Base-by-base conservation (phyloP, 2,329 filamentous ascomycete species). In the Fusarium euwallaceae region DNA sequence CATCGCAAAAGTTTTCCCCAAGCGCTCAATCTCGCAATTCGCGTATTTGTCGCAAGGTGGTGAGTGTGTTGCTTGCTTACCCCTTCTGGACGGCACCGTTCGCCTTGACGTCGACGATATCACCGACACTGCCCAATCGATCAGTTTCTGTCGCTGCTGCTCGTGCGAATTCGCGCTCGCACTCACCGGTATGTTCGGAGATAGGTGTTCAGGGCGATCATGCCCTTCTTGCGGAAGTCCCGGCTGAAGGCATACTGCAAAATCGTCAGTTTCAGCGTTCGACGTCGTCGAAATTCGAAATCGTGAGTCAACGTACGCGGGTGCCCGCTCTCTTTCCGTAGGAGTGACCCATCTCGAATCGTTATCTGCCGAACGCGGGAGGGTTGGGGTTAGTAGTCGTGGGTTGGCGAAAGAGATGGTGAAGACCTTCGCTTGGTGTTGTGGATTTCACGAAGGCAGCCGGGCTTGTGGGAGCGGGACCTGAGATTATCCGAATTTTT, bases 71-170 rank as follows among this genome's bases (percentile, higher is more conserved):
- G 68, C 92, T 63, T 70, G 68, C 92, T 92, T 89, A 97, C 94
- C 95, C 95, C 92, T 98, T 97, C 90, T 98, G 95, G 78, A 97
- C 94, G 84, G 95, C 97, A 93, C 95, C 97, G 90, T 99, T 98
- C 84, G 94, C 94, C 89, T 97, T 97, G 86, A 99, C 95, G 86
- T 99, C 97, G 84, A 99, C 97, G 82, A 98, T 98, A 84, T 99
- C 97, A 87, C 97, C 97, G 84, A 99, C 97, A 86, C 92, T 95
- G 82, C 73, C 78, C 69, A 78, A 39, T 71, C 61, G 77, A 83
- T 92, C 83, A 91, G 86, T 81, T 45, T 77, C 67, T 64, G 36
- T 56, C 61, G 48, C 61, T 32, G 27, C 29, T 69, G 39, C 27
- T 20, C 34, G n/a, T 61, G 32, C 61, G 32, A 16, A 16, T 22